phyloP scores from a whole-genome alignment of 2,329 filamentous ascomycete species.

The Cordyceps farinosa region DNA sequence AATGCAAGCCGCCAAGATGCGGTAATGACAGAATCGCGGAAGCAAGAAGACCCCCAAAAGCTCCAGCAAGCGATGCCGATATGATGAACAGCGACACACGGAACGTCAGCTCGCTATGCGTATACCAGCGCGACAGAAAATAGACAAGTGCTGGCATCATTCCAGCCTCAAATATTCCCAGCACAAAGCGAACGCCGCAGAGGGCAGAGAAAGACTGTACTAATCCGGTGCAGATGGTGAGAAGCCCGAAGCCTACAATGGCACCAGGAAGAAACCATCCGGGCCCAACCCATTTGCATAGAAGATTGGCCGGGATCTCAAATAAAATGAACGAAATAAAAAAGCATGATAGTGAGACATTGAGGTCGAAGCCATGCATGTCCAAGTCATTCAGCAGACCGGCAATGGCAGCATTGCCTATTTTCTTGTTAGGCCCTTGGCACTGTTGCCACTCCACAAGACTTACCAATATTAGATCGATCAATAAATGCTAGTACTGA shows the following conservation, averaged over 20 bases:
- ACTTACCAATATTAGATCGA: conserved; percentile 60
- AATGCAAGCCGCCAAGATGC: conserved; percentile 50
- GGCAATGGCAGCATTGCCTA: conserved; percentile 58
- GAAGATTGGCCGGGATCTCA: conserved; percentile 59
- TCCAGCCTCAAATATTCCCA: conserved; percentile 61
- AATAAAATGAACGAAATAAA: conserved; percentile 64
- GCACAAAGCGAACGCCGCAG: conserved; percentile 56
- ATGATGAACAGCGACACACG: conserved; percentile 62
- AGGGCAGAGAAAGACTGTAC: conserved; percentile 46
- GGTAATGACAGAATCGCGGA: conserved; percentile 59
- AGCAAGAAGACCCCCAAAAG: conserved; percentile 63
- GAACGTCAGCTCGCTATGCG: conserved; percentile 59
- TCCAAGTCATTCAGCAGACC: conserved; percentile 54
- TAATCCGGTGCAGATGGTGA: conserved; percentile 59
- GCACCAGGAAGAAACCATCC: conserved; percentile 61
- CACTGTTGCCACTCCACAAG: background rate
- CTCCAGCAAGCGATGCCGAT: conserved; percentile 62
- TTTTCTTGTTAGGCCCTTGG: background rate
- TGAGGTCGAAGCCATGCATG: conserved; percentile 58
- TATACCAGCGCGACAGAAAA: conserved; percentile 62
- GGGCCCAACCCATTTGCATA: conserved; percentile 62
- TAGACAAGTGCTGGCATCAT: conserved; percentile 65
- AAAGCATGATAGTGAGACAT: conserved; percentile 57
- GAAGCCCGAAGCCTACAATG: conserved; percentile 55
- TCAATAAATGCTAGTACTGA: conserved; percentile 50